A percentile compares a stretch with the other conserved stretches of the same genome.
Conservation (phyloP, 2,329 filamentous ascomycete species). For the Monosporascus sp. region DNA sequence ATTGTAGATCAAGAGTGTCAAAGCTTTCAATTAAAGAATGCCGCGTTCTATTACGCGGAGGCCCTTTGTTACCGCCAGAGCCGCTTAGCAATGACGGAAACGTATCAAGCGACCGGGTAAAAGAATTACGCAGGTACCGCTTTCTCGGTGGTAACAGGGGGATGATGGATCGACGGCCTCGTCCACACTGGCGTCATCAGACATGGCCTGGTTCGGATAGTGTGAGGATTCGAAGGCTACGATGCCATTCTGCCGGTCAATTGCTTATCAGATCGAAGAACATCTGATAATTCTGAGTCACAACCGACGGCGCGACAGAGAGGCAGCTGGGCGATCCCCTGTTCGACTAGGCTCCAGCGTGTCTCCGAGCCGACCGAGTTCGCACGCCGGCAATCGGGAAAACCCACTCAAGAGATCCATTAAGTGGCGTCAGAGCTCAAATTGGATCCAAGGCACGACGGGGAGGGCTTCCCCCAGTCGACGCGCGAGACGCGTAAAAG, state of each 20-base stretch:
- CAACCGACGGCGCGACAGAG: not conserved
- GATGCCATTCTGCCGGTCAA: not conserved
- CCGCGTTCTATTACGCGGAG: no score
- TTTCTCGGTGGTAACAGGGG: not conserved
- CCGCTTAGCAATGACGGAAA: no score
- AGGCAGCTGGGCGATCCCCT: not conserved
- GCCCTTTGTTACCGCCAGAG: no score
- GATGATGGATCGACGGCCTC: not conserved
- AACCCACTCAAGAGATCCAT: not conserved
- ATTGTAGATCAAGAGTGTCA: no score
- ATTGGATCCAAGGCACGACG: no score
- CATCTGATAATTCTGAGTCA: slow-evolving; percentile 1
- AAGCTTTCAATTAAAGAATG: no score
- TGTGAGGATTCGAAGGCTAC: not conserved
- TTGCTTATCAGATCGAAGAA: slow-evolving; percentile 7
- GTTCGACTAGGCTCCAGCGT: no score
- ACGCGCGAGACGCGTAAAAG: not conserved
- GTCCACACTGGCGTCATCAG: not conserved
- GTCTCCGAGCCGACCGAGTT: no score
- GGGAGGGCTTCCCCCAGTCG: not conserved
- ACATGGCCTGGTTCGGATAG: no score
- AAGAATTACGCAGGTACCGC: not conserved
- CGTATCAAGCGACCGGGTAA: no score
- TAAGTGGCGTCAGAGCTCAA: not conserved
- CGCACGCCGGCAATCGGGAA: not conserved